Evolutionary conservation across 768 basidiomycete genomes (phyloP).

Genomic region (Saitozyma podzolica): DNA sequence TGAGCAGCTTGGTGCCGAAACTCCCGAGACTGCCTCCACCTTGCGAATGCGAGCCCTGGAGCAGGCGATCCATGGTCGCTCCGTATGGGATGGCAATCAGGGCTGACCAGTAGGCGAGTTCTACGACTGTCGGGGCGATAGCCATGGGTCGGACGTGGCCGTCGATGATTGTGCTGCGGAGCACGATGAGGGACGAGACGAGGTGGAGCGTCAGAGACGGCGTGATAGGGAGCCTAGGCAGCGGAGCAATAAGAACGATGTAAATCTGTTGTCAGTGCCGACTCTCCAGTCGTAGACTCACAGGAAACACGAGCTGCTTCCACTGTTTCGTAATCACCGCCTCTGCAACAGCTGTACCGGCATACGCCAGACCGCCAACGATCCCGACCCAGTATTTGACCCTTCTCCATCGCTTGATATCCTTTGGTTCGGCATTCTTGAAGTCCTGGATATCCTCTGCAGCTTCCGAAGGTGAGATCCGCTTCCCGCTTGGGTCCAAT

Average conservation of each 20-base stretch:
- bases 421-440: conserved; percentile 1
- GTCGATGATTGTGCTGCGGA: conserved; percentile 20
- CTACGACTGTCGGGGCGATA: conserved; percentile 23
- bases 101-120: conserved; percentile 32
- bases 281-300: conserved; percentile 11
- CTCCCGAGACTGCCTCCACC: conserved; percentile 40
- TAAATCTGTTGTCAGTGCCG: conserved; percentile 19
- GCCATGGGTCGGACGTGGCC: conserved; percentile 12
- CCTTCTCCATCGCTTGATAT: conserved; percentile 21
- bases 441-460: conserved; percentile 27
- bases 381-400: conserved; percentile 22
- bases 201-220: conserved; percentile 31
- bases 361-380: conserved; percentile 24
- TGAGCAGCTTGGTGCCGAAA: conserved; percentile 25
- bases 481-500: background rate
- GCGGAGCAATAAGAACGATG: conserved; percentile 23
- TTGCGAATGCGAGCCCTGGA: conserved; percentile 32
- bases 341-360: conserved; percentile 23
- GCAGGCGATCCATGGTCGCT: conserved; percentile 29
- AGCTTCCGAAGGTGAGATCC: conserved; percentile 15
- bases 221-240: conserved; percentile 23
- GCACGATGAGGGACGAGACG: conserved; percentile 31
- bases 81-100: conserved; percentile 43
- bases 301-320: conserved; percentile 31
- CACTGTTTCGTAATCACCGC: conserved; percentile 14